phyloP scores from a whole-genome alignment of 495 filamentous ascomycete genomes.

The Neurospora sp. region DNA sequence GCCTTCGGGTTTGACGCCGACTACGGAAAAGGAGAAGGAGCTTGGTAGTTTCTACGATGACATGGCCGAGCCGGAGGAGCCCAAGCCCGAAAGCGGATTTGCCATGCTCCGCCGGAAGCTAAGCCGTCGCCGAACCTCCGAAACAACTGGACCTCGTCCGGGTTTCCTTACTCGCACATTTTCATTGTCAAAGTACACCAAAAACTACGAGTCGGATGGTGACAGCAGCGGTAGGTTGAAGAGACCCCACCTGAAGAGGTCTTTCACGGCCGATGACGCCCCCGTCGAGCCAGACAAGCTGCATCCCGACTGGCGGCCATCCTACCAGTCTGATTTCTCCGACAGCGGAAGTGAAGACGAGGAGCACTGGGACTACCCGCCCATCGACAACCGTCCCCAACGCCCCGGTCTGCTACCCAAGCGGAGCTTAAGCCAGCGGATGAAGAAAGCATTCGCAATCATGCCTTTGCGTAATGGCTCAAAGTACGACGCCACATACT shows the following conservation, averaged over 20 bases:
- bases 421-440: conserved; percentile 36
- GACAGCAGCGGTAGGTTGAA: conserved; percentile 26
- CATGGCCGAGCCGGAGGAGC: conserved; percentile 11
- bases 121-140: conserved; percentile 46
- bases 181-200: conserved; percentile 26
- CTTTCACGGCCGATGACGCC: conserved; percentile 29
- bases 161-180: conserved; percentile 33
- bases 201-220: conserved; percentile 7
- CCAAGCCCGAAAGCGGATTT: conserved; percentile 32
- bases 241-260: conserved; percentile 22
- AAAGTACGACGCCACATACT: conserved; percentile 24
- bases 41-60: conserved; percentile 39
- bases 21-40: conserved; percentile 44
- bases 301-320: conserved; percentile 74
- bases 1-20: conserved; percentile 44
- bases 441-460: conserved; percentile 44
- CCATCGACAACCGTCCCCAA: conserved; percentile 31
- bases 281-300: conserved; percentile 46
- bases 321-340: conserved; percentile 55
- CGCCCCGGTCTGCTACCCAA: conserved; percentile 17
- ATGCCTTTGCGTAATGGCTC: conserved; percentile 28
- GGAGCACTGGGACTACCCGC: conserved; percentile 26
- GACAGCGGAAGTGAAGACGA: conserved; percentile 40
- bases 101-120: conserved; percentile 50
- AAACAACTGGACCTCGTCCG: conserved; percentile 27